Percentiles rank a stretch among this genome's conserved stretches.
Evolutionary conservation across 1,284 basidiomycete species (phyloP).

Genomic region (Meira nashicola): DNA sequence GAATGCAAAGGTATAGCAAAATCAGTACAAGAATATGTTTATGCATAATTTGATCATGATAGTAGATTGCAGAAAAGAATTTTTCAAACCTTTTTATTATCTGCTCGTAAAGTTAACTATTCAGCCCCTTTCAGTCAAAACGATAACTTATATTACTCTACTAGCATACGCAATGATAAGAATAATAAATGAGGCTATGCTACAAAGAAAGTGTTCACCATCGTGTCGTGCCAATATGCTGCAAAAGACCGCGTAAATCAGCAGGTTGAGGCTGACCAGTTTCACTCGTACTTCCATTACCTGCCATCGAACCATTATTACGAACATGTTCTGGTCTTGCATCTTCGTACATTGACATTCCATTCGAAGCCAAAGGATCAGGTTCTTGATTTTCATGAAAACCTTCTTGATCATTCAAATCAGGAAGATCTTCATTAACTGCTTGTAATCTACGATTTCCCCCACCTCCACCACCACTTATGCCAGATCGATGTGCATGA

Average conservation of each 20-base stretch:
- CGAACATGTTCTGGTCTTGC: background rate
- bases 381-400: conserved; percentile 16
- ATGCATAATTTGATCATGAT: too few relatives aligned
- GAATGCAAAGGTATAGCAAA: too few relatives aligned
- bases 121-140: too few relatives aligned
- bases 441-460: conserved; percentile 2
- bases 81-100: too few relatives aligned
- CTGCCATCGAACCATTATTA: background rate
- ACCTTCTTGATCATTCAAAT: background rate
- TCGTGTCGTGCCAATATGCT: conserved; percentile 2
- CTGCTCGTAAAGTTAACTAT: too few relatives aligned
- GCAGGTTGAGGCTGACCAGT: background rate
- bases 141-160: too few relatives aligned
- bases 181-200: too few relatives aligned
- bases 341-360: conserved; percentile 2
- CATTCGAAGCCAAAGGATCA: background rate
- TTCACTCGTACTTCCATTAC: background rate
- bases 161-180: too few relatives aligned
- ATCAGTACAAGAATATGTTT: too few relatives aligned
- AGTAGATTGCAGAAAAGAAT: too few relatives aligned
- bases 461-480: background rate
- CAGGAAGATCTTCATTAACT: background rate
- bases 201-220: background rate
- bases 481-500: too few relatives aligned
- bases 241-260: background rate